phyloP scores from a whole-genome alignment of 352 stramenopile species.

The Globisporangium recalcitrans region DNA sequence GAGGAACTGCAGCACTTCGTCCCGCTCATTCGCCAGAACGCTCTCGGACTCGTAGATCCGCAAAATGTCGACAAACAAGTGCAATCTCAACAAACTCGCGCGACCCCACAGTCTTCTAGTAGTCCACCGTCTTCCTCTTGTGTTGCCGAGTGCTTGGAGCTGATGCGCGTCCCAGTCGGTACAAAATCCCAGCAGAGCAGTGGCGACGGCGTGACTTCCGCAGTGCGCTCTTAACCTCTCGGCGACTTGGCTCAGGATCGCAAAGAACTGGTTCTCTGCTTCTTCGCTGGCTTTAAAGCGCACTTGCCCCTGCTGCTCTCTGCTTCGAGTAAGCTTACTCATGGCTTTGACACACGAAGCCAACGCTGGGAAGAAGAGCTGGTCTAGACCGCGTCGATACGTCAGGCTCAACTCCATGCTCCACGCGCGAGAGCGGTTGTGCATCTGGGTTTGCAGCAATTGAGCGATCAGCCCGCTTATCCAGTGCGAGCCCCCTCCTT shows the following conservation, averaged over 20 bases:
- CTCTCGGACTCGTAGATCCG: constrained; percentile 22
- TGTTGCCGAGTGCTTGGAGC: constrained; percentile 16
- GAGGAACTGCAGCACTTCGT: constrained; percentile 24
- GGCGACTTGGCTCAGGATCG: background rate
- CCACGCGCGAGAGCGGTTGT: background rate
- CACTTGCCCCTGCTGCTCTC: background rate
- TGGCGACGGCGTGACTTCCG: background rate
- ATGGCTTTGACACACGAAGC: background rate
- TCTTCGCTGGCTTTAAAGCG: background rate
- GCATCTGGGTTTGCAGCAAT: constrained; percentile 17
- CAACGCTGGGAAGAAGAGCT: constrained; percentile 35
- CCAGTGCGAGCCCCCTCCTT: constrained; percentile 15
- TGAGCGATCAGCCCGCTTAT: constrained; percentile 17
- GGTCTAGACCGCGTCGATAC: constrained; percentile 22
- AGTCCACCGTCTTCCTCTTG: background rate
- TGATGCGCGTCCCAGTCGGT: constrained; percentile 18
- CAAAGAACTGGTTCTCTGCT: background rate
- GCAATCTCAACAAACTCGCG: constrained; percentile 23
- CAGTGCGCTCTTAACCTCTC: background rate
- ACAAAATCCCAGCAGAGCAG: constrained; percentile 8
- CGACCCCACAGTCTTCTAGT: constrained; percentile 10
- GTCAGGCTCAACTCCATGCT: background rate
- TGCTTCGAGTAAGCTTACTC: too few relatives aligned
- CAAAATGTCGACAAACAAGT: constrained; percentile 32
- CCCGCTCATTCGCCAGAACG: constrained; percentile 22